These are phyloP conservation scores for Trichoderma semiorbis DNA, from an alignment of 2,329 filamentous ascomycete genomes.

Conservation along the genomic window DNA sequence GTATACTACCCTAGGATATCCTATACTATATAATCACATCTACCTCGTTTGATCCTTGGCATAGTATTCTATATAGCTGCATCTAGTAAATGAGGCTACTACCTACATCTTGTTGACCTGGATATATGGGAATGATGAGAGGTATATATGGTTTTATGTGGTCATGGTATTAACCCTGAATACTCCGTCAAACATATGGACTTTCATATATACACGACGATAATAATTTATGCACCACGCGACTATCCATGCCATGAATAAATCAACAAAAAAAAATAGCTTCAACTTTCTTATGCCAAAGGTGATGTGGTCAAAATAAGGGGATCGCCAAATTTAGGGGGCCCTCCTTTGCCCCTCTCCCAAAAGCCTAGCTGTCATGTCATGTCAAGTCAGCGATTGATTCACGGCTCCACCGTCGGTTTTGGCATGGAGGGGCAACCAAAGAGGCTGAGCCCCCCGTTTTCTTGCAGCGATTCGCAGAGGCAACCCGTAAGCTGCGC, in stretches of 20 bases:
- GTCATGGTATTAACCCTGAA: background rate
- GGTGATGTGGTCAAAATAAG: background rate
- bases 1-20: background rate
- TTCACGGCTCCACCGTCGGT: background rate
- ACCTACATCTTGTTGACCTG: background rate
- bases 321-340: background rate
- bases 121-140: background rate
- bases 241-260: background rate
- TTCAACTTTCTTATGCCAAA: background rate
- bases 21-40: background rate
- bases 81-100: background rate
- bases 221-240: background rate
- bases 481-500: background rate
- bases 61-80: background rate
- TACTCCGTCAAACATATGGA: background rate
- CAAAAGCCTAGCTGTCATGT: background rate
- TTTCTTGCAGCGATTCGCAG: slow-evolving; percentile 5
- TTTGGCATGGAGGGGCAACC: background rate
- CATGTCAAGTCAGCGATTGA: background rate
- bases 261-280: background rate
- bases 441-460: slow-evolving; percentile 3
- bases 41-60: background rate
- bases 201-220: background rate
- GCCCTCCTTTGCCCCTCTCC: background rate
- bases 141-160: too few relatives aligned